Evolutionary conservation across 2,329 filamentous ascomycete genomes (phyloP), one percentile per base, ranked within the genome.

Genomic region (Xylaria sp.): DNA sequence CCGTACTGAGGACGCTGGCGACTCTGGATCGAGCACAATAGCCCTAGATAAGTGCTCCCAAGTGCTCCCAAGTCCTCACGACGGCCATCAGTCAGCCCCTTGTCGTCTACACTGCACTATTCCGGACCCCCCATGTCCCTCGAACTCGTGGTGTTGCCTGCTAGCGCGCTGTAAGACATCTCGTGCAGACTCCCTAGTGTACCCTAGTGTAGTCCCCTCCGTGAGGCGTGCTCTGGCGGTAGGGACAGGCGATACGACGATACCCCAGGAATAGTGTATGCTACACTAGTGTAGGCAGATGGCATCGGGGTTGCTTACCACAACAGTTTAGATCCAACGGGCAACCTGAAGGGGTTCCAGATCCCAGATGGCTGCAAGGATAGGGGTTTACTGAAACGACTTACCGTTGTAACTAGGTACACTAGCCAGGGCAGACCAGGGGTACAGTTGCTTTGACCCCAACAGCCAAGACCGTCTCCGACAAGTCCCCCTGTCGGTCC

Each of bases 361-460:
- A 67, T 70, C 69, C 69, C 73, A 73, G 70, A 72, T 73, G 71
- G 71, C 70, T 75, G 76, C 75, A 73, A 69, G 71, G 71, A 73
- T 74, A 75, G 68, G 76, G 75, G 66, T 70, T n/a, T 27, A 59
- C 59, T 75, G 75, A 75, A 77, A 77, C 76, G 71, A 72, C 71
- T 73, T 72, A 72, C 72, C 60, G 49, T 66, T 55, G 71, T 70
- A 69, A 61, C 69, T 63, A 49, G 15, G 49, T 33, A 20, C 6
- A 51, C 27, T 51, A 45, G 68, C 68, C 66, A 73, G 69, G 74
- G 71, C 42, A 20, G 61, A 68, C 67, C 67, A 73, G 70, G 74
- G 72, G 66, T 27, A 45, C 33, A 33, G 62, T 58, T 58, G 61
- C 67, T 64, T 65, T 64, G 61, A 67, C 64, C 67, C 64, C 66